Percentiles rank a stretch among this genome's conserved stretches.
Evolutionary conservation across 1,284 basidiomycete genomes (phyloP).

Genomic region (Rhodotorula sp.): DNA sequence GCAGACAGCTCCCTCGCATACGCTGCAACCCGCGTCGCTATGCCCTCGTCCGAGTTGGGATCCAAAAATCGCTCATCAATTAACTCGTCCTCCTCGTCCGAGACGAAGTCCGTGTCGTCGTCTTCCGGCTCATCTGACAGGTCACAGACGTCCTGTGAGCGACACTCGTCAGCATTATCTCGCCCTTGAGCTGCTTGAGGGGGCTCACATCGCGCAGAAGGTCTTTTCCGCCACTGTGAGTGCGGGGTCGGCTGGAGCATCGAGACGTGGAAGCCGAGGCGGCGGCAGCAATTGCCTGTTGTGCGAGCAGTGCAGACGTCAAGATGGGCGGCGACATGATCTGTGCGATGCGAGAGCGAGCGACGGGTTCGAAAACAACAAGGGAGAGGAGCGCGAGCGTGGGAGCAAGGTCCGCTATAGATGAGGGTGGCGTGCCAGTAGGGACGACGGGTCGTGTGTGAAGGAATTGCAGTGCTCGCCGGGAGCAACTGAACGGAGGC

Average conservation of each 20-base stretch:
- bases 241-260: background rate
- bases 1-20: background rate
- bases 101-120: conserved; percentile 1
- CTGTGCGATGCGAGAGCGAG: too few species aligned
- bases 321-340: background rate
- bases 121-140: background rate
- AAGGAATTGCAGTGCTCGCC: background rate
- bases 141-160: background rate
- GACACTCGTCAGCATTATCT: background rate
- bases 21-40: background rate
- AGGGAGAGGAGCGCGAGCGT: too few species aligned
- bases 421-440: too few species aligned
- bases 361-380: too few species aligned
- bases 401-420: too few species aligned
- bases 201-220: too few species aligned
- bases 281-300: background rate
- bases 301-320: conserved; percentile 10
- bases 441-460: too few species aligned
- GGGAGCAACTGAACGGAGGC: background rate
- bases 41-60: background rate
- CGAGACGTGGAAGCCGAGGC: background rate
- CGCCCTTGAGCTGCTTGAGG: too few species aligned
- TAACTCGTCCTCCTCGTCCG: background rate
- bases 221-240: background rate
- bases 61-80: conserved; percentile 15